phyloP scores from a whole-genome alignment of 73 alveolate species.

The Tetrahymena elliotti region DNA sequence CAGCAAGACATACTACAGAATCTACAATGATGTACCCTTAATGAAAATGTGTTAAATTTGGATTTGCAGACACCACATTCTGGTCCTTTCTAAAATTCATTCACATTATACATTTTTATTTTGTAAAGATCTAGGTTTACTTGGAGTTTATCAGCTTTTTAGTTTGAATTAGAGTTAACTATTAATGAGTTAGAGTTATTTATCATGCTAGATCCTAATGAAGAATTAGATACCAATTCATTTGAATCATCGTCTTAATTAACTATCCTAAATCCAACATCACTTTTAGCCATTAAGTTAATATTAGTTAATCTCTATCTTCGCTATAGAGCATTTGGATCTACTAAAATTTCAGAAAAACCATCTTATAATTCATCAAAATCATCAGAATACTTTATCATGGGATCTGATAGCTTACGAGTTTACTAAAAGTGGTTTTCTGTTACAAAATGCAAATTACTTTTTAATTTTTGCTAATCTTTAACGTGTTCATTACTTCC shows the following conservation, averaged over 20 bases:
- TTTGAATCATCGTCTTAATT: background rate
- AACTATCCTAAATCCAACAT: background rate
- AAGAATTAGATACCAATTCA: background rate
- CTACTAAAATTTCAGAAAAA: background rate
- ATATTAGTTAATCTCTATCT: background rate
- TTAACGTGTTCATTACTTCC: background rate
- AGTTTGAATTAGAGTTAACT: background rate
- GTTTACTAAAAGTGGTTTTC: background rate
- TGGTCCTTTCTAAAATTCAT: background rate
- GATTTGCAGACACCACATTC: background rate
- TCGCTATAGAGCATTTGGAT: background rate
- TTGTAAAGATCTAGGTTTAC: background rate
- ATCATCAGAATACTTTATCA: background rate
- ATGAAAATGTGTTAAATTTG: background rate
- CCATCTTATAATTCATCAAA: background rate
- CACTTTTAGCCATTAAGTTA: background rate
- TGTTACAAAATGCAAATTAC: background rate
- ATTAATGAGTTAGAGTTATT: background rate
- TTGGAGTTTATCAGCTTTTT: background rate
- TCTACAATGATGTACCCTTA: background rate
- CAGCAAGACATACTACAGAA: background rate
- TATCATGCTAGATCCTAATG: background rate
- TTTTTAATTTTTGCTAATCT: background rate
- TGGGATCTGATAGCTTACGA: background rate
- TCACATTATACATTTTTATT: background rate